Base-by-base conservation (phyloP, 305 asterid species). In the Ilex paraguariensis region DNA sequence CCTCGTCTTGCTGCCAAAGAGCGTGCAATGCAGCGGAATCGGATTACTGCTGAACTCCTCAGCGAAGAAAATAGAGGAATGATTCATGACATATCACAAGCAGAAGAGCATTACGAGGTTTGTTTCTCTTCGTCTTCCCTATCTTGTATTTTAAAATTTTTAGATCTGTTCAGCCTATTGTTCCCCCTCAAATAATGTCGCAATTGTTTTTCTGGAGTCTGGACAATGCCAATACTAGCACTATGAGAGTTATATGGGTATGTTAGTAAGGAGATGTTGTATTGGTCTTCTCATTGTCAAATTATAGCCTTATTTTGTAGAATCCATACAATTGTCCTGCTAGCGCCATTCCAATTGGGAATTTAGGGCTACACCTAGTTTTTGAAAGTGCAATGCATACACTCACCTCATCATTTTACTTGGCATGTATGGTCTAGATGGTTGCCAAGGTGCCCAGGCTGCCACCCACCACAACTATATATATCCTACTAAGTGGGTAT, bases 61-160 rank as follows among this genome's bases (percentile, higher is more conserved):
- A 74, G 78, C 40, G 86, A 82, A 30, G 91, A 80, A 59, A 73
- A 56, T 66, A 73, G 55, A 63, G 96, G 82, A 45, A 72, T 67
- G 33, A 70, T 71, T 64, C 79, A 84, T 16, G 91, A 87, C 60
- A 66, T 93, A 56, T 74, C 74, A 17, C 80, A 58, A 44, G 98
- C 87, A 36, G 99, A 94, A 77, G 84, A 81, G 59, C 67, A 60
- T 54, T 94, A 94, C 66, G 69, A 81, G 97, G 97, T 77, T 50
- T 30, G 11, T 16, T 31, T 36, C 42, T 28, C 14, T 28, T 30
- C 14, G 3, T 13, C 0, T 56, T 31, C 28, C 28, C 28, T 21
- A 1, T 21, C 28, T 56, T 30, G 60, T 56, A 28, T 4, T 57
- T 56, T 66, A 50, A 28, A 8, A 3, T 17, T 33, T 36, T 50